Conservation (phyloP, 805 yeast species). For the Kodamaea nitidulidarum region DNA sequence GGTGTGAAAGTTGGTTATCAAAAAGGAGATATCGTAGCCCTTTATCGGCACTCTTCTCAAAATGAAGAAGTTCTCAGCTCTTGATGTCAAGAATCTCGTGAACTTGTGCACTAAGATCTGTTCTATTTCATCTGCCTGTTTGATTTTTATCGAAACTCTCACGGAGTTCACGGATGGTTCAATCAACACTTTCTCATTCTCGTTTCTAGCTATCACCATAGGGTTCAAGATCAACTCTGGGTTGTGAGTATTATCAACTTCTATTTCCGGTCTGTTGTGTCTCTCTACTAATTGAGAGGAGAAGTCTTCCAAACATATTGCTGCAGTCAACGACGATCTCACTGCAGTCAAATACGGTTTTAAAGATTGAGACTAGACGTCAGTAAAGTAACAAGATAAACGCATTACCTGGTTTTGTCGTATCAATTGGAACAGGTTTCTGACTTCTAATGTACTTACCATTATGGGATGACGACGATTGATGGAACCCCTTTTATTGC, state of each 20-base stretch:
- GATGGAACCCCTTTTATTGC: background rate
- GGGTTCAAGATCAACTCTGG: conserved; percentile 85
- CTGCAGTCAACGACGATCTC: conserved; percentile 88
- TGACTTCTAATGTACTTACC: background rate
- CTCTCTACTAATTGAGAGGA: conserved; percentile 95
- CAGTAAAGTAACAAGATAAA: conserved; percentile 8
- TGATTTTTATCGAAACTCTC: conserved; percentile 85
- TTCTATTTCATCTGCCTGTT: conserved; percentile 97
- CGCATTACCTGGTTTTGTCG: background rate
- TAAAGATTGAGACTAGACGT: conserved; percentile 79
- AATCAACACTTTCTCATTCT: conserved; percentile 85
- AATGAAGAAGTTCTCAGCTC: conserved; percentile 93
- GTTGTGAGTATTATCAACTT: conserved; percentile 65
- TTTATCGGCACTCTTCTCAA: conserved; percentile 86
- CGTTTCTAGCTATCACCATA: conserved; percentile 87
- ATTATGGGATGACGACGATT: background rate
- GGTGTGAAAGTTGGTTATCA: conserved; percentile 91
- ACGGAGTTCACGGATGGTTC: conserved; percentile 93
- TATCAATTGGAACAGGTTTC: background rate
- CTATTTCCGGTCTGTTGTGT: conserved; percentile 96
- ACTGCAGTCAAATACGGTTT: conserved; percentile 94
- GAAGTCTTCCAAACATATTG: conserved; percentile 87
- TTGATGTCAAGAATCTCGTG: conserved; percentile 85
- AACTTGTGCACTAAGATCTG: conserved; percentile 91
- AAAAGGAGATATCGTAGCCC: conserved; percentile 90